Evolutionary conservation across 441 rosid genomes (phyloP).

Genomic region (Kokia cookei): DNA sequence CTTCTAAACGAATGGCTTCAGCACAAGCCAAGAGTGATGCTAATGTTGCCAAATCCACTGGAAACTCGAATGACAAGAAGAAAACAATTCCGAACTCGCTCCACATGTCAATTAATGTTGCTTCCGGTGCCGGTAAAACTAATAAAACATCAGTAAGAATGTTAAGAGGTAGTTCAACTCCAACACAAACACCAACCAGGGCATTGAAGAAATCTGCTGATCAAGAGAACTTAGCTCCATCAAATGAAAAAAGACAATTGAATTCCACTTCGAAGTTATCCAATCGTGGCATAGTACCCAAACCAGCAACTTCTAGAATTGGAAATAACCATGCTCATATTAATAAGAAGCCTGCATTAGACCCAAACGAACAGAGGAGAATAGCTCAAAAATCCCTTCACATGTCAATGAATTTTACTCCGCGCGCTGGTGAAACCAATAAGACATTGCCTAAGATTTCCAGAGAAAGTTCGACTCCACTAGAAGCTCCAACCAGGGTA

Average conservation of each 20-base stretch:
- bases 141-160: slow-evolving; percentile 24
- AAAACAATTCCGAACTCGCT: slow-evolving; percentile 33
- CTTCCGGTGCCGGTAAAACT: slow-evolving; percentile 25
- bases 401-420: slow-evolving; percentile 42
- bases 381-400: slow-evolving; percentile 34
- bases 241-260: slow-evolving; percentile 30
- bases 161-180: slow-evolving; percentile 28
- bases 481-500: slow-evolving; percentile 34
- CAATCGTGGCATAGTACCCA: slow-evolving; percentile 20
- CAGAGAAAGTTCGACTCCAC: slow-evolving; percentile 28
- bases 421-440: slow-evolving; percentile 22
- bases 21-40: slow-evolving; percentile 26
- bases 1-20: slow-evolving; percentile 27
- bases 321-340: slow-evolving; percentile 17
- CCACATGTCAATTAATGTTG: slow-evolving; percentile 45
- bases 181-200: slow-evolving; percentile 19
- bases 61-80: slow-evolving; percentile 31
- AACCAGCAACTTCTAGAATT: slow-evolving; percentile 23
- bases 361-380: slow-evolving; percentile 32
- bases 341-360: slow-evolving; percentile 23
- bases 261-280: slow-evolving; percentile 24
- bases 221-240: slow-evolving; percentile 27
- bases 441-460: slow-evolving; percentile 28
- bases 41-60: slow-evolving; percentile 15
- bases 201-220: slow-evolving; percentile 27